phyloP scores from a whole-genome alignment of 345 rosid genomes.

The Anacardium occidentale region DNA sequence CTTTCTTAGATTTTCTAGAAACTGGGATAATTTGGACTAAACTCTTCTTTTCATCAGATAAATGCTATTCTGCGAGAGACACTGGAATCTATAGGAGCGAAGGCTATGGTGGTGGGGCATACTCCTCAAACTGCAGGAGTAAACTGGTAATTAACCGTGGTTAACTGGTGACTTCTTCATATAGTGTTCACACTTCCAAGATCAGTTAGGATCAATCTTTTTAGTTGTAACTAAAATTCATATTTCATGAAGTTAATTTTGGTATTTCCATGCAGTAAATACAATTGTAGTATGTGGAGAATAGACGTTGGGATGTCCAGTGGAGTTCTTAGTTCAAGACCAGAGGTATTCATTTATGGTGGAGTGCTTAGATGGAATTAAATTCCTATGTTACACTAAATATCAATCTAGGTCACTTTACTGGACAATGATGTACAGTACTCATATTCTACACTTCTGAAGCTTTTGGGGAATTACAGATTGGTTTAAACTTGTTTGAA shows the following conservation, averaged over 20 bases:
- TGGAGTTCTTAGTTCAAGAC: slow-evolving; percentile 86
- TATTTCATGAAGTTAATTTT: neutral
- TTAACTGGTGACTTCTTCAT: neutral
- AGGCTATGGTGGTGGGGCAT: slow-evolving; percentile 96
- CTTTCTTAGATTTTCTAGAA: neutral
- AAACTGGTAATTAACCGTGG: slow-evolving; percentile 56
- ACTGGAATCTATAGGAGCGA: slow-evolving; percentile 64
- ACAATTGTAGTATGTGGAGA: slow-evolving; percentile 80
- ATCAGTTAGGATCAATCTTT: neutral
- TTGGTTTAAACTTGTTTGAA: neutral
- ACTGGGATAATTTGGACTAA: slow-evolving; percentile 14
- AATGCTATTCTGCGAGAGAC: slow-evolving; percentile 59
- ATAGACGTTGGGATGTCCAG: slow-evolving; percentile 97
- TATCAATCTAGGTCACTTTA: neutral
- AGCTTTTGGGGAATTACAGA: neutral
- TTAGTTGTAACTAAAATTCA: neutral
- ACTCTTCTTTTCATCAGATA: slow-evolving; percentile 42
- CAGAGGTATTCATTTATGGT: slow-evolving; percentile 58
- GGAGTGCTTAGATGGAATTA: neutral
- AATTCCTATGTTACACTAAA: neutral
- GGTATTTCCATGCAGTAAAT: slow-evolving; percentile 51
- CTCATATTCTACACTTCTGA: neutral
- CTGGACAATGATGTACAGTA: neutral
- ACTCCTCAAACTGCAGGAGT: slow-evolving; percentile 83
- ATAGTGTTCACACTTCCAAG: neutral